Evolutionary conservation across 2,329 filamentous ascomycete species (phyloP).

Genomic region (Colletotrichum orbiculare): DNA sequence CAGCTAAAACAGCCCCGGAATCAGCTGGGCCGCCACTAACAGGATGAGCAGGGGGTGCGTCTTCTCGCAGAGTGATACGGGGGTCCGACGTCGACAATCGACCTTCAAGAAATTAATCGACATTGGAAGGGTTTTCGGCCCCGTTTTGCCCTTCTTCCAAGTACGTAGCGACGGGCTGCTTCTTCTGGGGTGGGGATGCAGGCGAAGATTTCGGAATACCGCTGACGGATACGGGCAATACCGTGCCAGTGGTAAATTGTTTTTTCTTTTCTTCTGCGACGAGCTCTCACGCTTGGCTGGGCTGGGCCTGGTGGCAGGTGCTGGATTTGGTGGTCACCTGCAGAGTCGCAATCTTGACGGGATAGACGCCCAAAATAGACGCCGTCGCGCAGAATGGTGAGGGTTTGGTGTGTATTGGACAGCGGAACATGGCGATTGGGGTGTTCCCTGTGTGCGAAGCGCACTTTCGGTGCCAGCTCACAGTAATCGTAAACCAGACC

Average conservation of each 20-base stretch:
- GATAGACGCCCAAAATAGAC: conserved; percentile 29
- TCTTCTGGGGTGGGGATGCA: not conserved
- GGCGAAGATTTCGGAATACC: conserved; percentile 17
- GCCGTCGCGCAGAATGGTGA: conserved; percentile 10
- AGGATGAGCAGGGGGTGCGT: not conserved
- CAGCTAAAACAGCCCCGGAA: conserved; percentile 31
- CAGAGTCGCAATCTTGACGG: conserved; percentile 26
- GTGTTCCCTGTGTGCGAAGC: conserved; percentile 19
- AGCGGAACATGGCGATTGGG: conserved; percentile 10
- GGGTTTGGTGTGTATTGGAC: not conserved
- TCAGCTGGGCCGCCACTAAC: conserved; percentile 6
- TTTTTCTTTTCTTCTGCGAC: not conserved
- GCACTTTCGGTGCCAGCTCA: not conserved
- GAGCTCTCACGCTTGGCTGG: not conserved
- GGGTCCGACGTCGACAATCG: conserved; percentile 20
- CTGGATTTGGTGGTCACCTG: conserved; percentile 6
- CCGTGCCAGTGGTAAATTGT: not conserved
- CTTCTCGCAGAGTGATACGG: not conserved
- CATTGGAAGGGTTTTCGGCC: conserved; percentile 17
- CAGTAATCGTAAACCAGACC: conserved; percentile 21
- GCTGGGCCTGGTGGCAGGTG: conserved; percentile 1
- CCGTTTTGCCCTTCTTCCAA: conserved; percentile 4
- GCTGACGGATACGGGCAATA: too few relatives aligned
- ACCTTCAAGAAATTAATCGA: conserved; percentile 11
- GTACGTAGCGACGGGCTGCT: too few relatives aligned